Evolutionary conservation across 345 rosid species (phyloP).

Genomic region (Isatis tinctoria): DNA sequence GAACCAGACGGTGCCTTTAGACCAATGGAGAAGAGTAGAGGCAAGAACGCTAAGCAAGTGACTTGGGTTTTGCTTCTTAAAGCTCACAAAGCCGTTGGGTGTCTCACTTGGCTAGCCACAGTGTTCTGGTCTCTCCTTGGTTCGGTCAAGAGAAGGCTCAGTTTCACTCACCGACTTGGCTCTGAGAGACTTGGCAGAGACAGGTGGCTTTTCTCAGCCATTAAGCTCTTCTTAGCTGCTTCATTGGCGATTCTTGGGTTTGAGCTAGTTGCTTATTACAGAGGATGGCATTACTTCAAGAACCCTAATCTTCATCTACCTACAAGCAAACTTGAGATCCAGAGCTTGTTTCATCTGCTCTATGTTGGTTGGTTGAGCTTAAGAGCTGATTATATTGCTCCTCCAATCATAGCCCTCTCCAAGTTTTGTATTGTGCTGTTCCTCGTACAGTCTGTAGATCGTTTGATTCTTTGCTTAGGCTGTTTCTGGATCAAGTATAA

Average conservation of each 20-base stretch:
- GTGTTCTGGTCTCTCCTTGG: slow-evolving; percentile 74
- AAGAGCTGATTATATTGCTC: slow-evolving; percentile 67
- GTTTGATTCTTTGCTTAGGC: slow-evolving; percentile 63
- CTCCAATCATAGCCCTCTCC: slow-evolving; percentile 54
- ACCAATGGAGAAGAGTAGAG: slow-evolving; percentile 74
- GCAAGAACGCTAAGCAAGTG: slow-evolving; percentile 79
- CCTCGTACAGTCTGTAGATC: slow-evolving; percentile 73
- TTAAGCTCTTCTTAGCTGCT: slow-evolving; percentile 48
- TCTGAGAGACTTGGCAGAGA: slow-evolving; percentile 59
- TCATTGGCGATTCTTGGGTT: slow-evolving; percentile 53
- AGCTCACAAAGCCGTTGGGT: slow-evolving; percentile 81
- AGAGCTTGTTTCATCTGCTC: slow-evolving; percentile 54
- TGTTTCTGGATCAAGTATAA: slow-evolving; percentile 70
- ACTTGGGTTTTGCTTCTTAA: slow-evolving; percentile 88
- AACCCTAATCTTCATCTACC: slow-evolving; percentile 56
- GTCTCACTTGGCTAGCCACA: slow-evolving; percentile 66
- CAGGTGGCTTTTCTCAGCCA: slow-evolving; percentile 47
- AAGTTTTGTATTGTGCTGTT: slow-evolving; percentile 62
- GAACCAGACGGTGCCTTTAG: slow-evolving; percentile 77
- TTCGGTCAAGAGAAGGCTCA: slow-evolving; percentile 58
- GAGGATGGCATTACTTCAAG: slow-evolving; percentile 74
- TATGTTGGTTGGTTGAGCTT: slow-evolving; percentile 60
- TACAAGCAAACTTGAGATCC: slow-evolving; percentile 41
- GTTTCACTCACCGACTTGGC: slow-evolving; percentile 49
- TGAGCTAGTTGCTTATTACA: slow-evolving; percentile 60